Conservation (phyloP, 495 filamentous ascomycete species). For the Lindgomyces ingoldianus region DNA sequence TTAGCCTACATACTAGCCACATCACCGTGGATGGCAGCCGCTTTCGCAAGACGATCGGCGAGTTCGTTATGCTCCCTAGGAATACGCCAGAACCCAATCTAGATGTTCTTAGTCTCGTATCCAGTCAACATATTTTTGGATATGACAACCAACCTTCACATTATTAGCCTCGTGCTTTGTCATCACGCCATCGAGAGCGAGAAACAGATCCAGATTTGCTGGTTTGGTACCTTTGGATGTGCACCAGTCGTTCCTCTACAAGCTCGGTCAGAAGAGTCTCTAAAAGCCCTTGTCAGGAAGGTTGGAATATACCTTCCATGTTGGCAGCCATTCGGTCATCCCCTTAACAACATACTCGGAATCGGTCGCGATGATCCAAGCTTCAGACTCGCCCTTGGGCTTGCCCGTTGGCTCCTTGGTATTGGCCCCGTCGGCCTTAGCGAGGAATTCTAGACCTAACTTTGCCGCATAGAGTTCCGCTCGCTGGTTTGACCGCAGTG, state of each 20-base stretch:
- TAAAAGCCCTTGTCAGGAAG: conserved; percentile 1
- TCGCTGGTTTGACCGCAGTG: conserved; percentile 14
- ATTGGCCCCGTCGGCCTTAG: not conserved
- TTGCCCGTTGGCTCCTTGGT: not conserved
- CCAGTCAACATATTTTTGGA: not conserved
- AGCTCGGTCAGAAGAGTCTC: conserved; percentile 10
- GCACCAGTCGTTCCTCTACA: conserved; percentile 7
- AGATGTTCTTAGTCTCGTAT: conserved; percentile 8
- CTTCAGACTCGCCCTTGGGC: conserved; percentile 5
- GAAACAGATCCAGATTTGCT: conserved; percentile 6
- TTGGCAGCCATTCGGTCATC: conserved; percentile 46
- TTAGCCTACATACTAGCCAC: not conserved
- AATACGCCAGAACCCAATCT: conserved; percentile 9
- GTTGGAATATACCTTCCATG: conserved; percentile 42
- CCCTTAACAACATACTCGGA: conserved; percentile 50
- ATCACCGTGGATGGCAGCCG: conserved; percentile 3
- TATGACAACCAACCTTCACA: not conserved
- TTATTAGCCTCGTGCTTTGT: conserved; percentile 1
- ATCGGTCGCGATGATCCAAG: conserved; percentile 50
- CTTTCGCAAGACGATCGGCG: conserved; percentile 5
- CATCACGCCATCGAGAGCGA: conserved; percentile 3
- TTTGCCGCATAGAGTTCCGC: conserved; percentile 11
- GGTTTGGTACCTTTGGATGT: not conserved
- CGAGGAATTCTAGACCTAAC: conserved; percentile 3
- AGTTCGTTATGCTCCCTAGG: conserved; percentile 2